phyloP scores from a whole-genome alignment of 2,329 filamentous ascomycete genomes.

The Fusarium nematophilum region DNA sequence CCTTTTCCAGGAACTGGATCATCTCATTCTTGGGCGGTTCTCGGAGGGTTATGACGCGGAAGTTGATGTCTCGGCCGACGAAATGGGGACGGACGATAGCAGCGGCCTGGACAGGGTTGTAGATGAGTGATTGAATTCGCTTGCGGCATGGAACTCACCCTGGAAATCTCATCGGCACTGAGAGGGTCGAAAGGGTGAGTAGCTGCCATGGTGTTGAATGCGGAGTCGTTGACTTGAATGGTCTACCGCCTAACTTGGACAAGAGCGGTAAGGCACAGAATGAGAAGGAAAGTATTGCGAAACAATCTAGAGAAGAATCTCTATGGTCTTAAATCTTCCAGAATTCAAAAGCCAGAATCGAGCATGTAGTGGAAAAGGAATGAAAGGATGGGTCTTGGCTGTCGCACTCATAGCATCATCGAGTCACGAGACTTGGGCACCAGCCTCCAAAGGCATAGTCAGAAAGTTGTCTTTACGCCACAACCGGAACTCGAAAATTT shows the following conservation, averaged over 20 bases:
- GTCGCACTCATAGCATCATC: too few species aligned
- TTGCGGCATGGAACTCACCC: constrained; percentile 7
- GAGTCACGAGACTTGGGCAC: too few species aligned
- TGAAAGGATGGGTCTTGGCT: too few species aligned
- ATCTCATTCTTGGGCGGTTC: constrained; percentile 63
- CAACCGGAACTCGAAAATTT: background rate
- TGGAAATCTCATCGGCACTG: constrained; percentile 40
- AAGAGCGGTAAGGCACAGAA: too few species aligned
- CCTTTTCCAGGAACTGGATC: constrained; percentile 56
- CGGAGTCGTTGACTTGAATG: too few species aligned
- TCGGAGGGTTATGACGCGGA: constrained; percentile 61
- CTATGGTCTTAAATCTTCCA: background rate
- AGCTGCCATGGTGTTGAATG: constrained; percentile 5
- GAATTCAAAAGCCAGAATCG: background rate
- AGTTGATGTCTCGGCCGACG: constrained; percentile 47
- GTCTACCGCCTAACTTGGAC: too few species aligned
- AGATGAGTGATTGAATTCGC: background rate
- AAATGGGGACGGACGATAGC: constrained; percentile 39
- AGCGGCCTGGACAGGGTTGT: constrained; percentile 32
- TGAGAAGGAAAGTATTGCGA: background rate
- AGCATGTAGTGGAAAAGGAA: too few species aligned
- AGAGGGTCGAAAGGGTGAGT: constrained; percentile 45
- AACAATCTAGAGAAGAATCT: background rate
- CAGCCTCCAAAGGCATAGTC: background rate
- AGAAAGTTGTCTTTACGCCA: background rate